Evolutionary conservation across 441 rosid species (phyloP).

Genomic region (Adansonia gregorii): DNA sequence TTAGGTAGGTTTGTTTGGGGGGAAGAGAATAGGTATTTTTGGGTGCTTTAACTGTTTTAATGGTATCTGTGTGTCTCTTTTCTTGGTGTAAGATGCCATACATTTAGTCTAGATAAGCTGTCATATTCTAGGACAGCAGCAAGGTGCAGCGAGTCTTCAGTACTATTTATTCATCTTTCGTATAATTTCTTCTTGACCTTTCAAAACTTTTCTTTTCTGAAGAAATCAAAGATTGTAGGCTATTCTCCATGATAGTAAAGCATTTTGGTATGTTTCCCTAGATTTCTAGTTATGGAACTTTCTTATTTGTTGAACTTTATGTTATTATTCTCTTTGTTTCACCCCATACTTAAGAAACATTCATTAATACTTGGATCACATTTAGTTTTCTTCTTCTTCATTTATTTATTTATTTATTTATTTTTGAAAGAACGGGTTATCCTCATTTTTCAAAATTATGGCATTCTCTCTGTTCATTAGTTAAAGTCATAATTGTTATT

Average conservation of each 20-base stretch:
- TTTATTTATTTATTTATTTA: neutral
- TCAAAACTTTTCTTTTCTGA: neutral
- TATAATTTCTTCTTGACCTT: neutral
- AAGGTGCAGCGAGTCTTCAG: neutral
- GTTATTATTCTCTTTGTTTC: neutral
- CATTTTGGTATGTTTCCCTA: neutral
- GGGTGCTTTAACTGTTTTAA: constrained; percentile 2
- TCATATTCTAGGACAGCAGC: neutral
- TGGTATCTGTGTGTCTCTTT: neutral
- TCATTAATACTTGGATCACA: neutral
- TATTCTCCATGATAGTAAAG: constrained; percentile 12
- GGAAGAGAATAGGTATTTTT: neutral
- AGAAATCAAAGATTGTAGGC: neutral
- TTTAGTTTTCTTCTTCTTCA: neutral
- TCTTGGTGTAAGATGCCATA: neutral
- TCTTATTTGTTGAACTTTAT: neutral
- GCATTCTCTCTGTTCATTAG: neutral
- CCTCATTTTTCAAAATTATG: neutral
- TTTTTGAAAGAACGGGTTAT: neutral
- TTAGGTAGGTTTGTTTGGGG: neutral
- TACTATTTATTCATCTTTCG: neutral
- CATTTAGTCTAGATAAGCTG: constrained; percentile 5
- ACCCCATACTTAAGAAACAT: neutral
- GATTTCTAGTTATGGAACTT: constrained; percentile 8
- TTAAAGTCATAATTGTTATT: neutral